Evolutionary conservation across 257 asterid species (phyloP), one percentile per base, ranked within the genome.

Genomic region (Buddleja alternifolia): DNA sequence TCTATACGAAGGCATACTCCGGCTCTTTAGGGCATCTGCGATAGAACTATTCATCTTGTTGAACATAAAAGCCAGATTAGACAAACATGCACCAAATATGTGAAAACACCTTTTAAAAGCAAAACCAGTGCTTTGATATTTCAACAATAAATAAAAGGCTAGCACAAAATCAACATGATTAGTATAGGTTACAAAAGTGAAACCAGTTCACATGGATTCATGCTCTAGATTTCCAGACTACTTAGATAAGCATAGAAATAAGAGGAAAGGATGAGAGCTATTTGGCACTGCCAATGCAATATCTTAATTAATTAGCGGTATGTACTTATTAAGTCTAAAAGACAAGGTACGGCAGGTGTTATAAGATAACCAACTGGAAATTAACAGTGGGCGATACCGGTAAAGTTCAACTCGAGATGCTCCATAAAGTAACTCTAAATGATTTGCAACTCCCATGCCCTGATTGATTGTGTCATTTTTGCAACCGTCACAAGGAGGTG

Each of bases 381-480:
- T 10, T 32, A 51, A 16, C 37, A 67, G 6, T 37, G 47, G 50
- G 50, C 44, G 67, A 65, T 86, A 93, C 97, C 95, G 67, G 73
- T 84, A 88, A 73, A 88, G 86, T 79, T 93, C 98, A 74, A 93
- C 90, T 57, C 94, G 81, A 69, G 97, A 86, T 73, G 96, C 98
- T 60, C 88, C 82, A 75, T 85, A 83, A 70, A 39, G 90, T 57
- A 67, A 79, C 77, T 93, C 98, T 23, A 83, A 82, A 61, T 80
- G 76, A 80, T 77, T 69, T 36, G 95, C 83, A 47, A 63, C 77
- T 57, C 94, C 97, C 95, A 82, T 86, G 75, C 96, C 96, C 78
- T 84, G 90, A 64, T 68, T 78, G 67, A 63, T 41, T 56, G 97
- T 93, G 59, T 88, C 95, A 72, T 65, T 77, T 36, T 73, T 81